phyloP scores from a whole-genome alignment of 139 green algal genomes.

The Deuterostichococcus epilithicus region DNA sequence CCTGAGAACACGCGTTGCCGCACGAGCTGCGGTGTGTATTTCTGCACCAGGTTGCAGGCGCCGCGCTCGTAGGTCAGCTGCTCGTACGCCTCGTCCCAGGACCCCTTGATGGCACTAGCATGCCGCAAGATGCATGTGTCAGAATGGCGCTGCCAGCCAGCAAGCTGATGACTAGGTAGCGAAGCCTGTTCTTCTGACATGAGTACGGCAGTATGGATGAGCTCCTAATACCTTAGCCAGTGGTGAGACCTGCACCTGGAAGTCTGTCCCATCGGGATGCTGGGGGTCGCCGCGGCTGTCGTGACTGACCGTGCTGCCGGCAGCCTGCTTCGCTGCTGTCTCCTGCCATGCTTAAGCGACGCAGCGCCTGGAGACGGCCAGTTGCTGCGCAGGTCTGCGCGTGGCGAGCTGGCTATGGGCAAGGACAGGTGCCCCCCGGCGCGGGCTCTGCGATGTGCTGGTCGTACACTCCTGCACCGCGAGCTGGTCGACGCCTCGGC shows the following conservation, averaged over 20 bases:
- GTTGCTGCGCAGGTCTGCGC: not conserved
- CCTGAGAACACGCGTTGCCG: slow-evolving; percentile 12
- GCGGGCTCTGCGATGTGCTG: too few relatives aligned
- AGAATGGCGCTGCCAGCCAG: too few relatives aligned
- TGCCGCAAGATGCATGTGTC: too few relatives aligned
- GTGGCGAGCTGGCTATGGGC: too few relatives aligned
- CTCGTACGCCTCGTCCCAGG: slow-evolving; percentile 39
- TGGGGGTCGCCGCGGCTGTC: not conserved
- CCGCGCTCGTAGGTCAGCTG: slow-evolving; percentile 55
- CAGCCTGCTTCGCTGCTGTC: not conserved
- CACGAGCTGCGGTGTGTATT: slow-evolving; percentile 42
- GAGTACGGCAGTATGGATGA: too few relatives aligned
- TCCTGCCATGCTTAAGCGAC: too few relatives aligned
- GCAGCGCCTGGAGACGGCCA: not conserved
- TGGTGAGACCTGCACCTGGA: slow-evolving; percentile 2
- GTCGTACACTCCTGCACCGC: too few relatives aligned
- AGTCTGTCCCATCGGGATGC: not conserved
- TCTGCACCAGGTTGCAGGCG: slow-evolving; percentile 34
- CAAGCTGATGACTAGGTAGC: too few relatives aligned
- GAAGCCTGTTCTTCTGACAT: too few relatives aligned
- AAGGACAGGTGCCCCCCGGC: too few relatives aligned
- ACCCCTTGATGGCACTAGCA: too few relatives aligned
- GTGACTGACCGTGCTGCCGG: not conserved
- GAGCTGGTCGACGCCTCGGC: not conserved
- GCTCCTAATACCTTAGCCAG: not conserved